These are phyloP conservation scores for Arxiozyma slooffiae DNA, from an alignment of 1,139 yeast genomes.

Conservation along the genomic window DNA sequence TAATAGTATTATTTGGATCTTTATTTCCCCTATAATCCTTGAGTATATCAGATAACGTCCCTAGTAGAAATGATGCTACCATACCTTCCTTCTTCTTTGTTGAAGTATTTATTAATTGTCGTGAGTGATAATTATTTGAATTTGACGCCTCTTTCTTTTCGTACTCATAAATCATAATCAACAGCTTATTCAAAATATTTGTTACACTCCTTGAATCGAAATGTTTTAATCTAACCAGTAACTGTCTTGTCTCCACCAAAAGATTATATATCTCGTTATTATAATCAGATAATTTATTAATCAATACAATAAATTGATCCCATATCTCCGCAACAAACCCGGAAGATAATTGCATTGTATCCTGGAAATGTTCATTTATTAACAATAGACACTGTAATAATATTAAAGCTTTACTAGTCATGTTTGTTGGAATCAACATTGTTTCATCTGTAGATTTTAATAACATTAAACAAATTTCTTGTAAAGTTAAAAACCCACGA, in stretches of 20 bases:
- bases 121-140: not conserved
- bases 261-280: slow-evolving; percentile 20
- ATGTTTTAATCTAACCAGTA: slow-evolving; percentile 11
- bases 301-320: slow-evolving; percentile 14
- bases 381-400: slow-evolving; percentile 18
- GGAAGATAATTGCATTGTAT: slow-evolving; percentile 4
- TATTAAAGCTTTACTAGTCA: slow-evolving; percentile 21
- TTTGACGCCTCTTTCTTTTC: not conserved
- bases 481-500: slow-evolving; percentile 17
- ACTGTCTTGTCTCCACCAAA: slow-evolving; percentile 19
- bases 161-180: slow-evolving; percentile 11
- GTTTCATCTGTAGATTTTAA: slow-evolving; percentile 22
- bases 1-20: not conserved
- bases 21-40: not conserved
- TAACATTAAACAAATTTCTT: slow-evolving; percentile 15
- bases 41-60: slow-evolving; percentile 11
- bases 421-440: slow-evolving; percentile 18
- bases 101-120: not conserved
- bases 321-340: slow-evolving; percentile 14
- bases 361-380: slow-evolving; percentile 6
- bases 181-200: slow-evolving; percentile 13
- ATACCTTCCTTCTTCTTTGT: slow-evolving; percentile 7
- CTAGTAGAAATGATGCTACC: slow-evolving; percentile 16
- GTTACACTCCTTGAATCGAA: slow-evolving; percentile 15
- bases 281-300: slow-evolving; percentile 17